Percentiles rank a stretch among this genome's conserved stretches.
These are phyloP conservation scores for Neobulgaria alba DNA, from an alignment of 2,329 filamentous ascomycete species.

Conservation along the genomic window DNA sequence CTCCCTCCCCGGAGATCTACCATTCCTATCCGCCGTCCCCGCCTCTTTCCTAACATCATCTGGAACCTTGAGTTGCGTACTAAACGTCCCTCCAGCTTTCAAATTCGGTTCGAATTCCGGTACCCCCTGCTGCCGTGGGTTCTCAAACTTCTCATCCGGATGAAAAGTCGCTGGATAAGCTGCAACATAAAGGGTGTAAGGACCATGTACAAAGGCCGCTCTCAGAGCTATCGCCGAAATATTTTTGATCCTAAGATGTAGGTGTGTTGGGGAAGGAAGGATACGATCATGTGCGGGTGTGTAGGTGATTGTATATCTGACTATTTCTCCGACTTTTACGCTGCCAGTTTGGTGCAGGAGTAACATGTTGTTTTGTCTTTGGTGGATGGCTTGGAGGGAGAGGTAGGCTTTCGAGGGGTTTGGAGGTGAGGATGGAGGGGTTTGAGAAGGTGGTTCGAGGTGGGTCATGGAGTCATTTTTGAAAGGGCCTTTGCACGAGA, in stretches of 20 bases:
- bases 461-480: too few species aligned
- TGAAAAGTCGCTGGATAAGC: conserved; percentile 79
- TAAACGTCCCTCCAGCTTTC: conserved; percentile 86
- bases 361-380: conserved; percentile 52
- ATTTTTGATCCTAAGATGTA: conserved; percentile 86
- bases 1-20: conserved; percentile 26
- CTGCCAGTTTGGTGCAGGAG: conserved; percentile 84
- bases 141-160: conserved; percentile 68
- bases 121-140: conserved; percentile 61
- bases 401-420: background rate
- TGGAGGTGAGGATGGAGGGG: too few species aligned
- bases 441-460: too few species aligned
- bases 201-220: conserved; percentile 92
- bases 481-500: too few species aligned
- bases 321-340: conserved; percentile 89
- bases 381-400: background rate
- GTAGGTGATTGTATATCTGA: conserved; percentile 88
- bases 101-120: conserved; percentile 95
- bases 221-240: conserved; percentile 82
- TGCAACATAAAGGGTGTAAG: conserved; percentile 82
- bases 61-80: conserved; percentile 70
- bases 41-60: conserved; percentile 65
- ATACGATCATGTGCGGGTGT: conserved; percentile 84
- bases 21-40: conserved; percentile 27
- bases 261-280: conserved; percentile 69